Base-by-base conservation (phyloP, 2,329 filamentous ascomycete species). In the Stagonosporopsis vannaccii region DNA sequence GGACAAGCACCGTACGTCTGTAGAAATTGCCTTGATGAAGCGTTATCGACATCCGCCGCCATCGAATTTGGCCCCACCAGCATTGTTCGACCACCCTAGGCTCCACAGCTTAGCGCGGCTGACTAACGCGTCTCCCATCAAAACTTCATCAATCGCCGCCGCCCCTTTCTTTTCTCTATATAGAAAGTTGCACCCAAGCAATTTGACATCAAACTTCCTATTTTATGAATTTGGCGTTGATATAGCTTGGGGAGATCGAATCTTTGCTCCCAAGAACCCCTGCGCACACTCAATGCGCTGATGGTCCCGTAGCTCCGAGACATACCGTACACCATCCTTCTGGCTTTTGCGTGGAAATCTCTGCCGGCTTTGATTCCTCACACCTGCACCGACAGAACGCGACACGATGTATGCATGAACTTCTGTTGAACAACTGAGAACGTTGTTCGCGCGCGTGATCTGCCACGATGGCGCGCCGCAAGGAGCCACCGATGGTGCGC, bases 171-270 rank as follows among this genome's bases (percentile, higher is more conserved):
- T 55, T 69, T 69, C 59, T 63, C 59, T 66, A 62, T 59, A 69
- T 67, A 64, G 67, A 74, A 76, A 75, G 69, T 76, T 67, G 66
- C 66, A 75, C 71, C 72, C 74, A 75, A 74, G 75, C 57, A 84
- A 85, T 86, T 86, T 86, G 85, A 84, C 84, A 78, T 75, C 72
- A 80, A 80, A 73, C 75, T 80, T 75, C 69, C 72, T 58, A 50
- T 70, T 69, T 58, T 60, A 79, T 83, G 82, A 79, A 79, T 81
- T 79, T 75, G 74, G 81, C 80, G 85, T 86, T 88, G 86, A 78
- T 60, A 69, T 78, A 74, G 74, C 79, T 71, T 79, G 80, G 81
- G 79, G 75, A 84, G 81, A 83, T 63, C 53, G 71, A 77, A 71
- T 73, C 70, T 64, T 68, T 68, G 70, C 68, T 72, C 68, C 71